These are phyloP conservation scores for Suillus ampliporus DNA, from an alignment of 768 basidiomycete genomes.

Conservation along the genomic window DNA sequence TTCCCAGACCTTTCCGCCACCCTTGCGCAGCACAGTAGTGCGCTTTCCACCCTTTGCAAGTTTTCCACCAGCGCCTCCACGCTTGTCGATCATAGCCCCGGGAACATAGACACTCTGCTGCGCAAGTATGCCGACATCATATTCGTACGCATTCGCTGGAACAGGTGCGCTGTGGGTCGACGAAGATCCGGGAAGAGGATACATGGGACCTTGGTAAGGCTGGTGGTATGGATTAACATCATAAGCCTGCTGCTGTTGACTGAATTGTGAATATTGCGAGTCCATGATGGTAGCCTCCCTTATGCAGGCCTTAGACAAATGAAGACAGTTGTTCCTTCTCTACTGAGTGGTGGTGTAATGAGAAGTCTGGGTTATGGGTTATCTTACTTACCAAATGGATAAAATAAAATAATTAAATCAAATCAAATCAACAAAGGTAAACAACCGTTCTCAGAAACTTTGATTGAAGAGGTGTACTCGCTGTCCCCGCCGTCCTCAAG, in stretches of 20 bases:
- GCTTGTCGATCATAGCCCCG: slow-evolving; percentile 88
- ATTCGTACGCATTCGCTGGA: slow-evolving; percentile 90
- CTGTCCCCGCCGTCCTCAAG: slow-evolving; percentile 37
- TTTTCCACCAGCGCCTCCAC: slow-evolving; percentile 84
- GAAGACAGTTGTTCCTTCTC: no score
- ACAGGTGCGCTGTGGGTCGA: slow-evolving; percentile 78
- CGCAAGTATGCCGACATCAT: slow-evolving; percentile 88
- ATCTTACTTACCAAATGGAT: neutral
- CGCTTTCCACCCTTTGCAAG: slow-evolving; percentile 90
- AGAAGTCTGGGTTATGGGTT: slow-evolving; percentile 5
- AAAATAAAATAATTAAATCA: slow-evolving; percentile 6
- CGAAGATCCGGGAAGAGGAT: slow-evolving; percentile 65
- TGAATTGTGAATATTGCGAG: slow-evolving; percentile 50
- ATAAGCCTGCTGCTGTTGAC: slow-evolving; percentile 55
- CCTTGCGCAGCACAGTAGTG: slow-evolving; percentile 92
- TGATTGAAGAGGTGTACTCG: slow-evolving; percentile 24
- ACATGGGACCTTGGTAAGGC: slow-evolving; percentile 78
- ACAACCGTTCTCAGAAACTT: slow-evolving; percentile 23
- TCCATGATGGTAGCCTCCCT: no score
- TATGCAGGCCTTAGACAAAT: no score
- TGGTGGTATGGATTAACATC: slow-evolving; percentile 86
- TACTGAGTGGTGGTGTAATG: neutral
- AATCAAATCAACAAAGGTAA: slow-evolving; percentile 35
- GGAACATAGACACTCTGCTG: slow-evolving; percentile 94
- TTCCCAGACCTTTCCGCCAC: slow-evolving; percentile 97